Base-by-base conservation (phyloP, 352 stramenopile genomes). In the Elongisporangium anandrum region DNA sequence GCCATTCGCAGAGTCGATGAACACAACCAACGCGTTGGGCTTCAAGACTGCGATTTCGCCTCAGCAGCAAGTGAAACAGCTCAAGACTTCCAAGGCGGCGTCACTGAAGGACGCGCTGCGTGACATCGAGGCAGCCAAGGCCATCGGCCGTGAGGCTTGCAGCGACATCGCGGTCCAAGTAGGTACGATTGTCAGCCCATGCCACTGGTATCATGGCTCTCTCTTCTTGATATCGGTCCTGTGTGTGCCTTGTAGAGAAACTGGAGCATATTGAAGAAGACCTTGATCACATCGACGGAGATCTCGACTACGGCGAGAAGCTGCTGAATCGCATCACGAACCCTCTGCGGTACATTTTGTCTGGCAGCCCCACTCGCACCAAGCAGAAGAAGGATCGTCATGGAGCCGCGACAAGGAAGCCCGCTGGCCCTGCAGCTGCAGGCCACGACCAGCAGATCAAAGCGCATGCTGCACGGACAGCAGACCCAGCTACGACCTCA, bases 221-320 rank as follows among this genome's bases (percentile, higher is more conserved):
- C 17, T 15, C 57, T 21, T 57, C 22, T 12, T 45, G 21, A 57
- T 15, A 5, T 0, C 21, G 34, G 51, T 49, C 8, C 22, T 17
- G 48, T 48, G 50, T 22, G 39, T 51, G 8, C 21, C 13, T 2
- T 39, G 26, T 51, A 87, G 82, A 92, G 53, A 89, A 88, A 63
- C 73, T 94, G 50, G 80, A 91, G 60, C 63, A 78, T 20, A 73
- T 92, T 19, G 85, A 92, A 50, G 66, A 59, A 29, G 75, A 91
- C 55, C 61, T 92, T 26, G 62, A 70, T n/a, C 66, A 68, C 12
- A 79, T 92, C 15, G 65, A 86, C 29, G 65, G 60, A 26, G 79
- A 94, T 50, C 62, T 94, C 3, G 83, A 94, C 64, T 78, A 79
- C 60, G 82, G 75, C 22, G 83, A 94, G 57, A 88, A 90, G 59